Evolutionary conservation across 305 asterid species (phyloP).

Genomic region (Rubia balearica): DNA sequence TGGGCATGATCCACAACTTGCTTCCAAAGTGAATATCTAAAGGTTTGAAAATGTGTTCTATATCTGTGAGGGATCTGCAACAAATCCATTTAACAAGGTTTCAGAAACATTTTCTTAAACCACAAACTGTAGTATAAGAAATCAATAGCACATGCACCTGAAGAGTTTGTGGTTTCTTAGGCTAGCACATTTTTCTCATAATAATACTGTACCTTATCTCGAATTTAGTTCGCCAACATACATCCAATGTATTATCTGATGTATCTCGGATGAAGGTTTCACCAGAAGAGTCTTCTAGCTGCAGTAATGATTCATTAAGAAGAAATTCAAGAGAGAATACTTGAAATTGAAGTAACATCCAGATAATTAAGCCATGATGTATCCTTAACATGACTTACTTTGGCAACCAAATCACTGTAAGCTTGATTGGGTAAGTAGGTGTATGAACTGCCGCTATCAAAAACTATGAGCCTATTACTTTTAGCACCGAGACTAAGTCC

Average conservation of each 20-base stretch:
- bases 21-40: constrained; percentile 52
- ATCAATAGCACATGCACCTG: neutral
- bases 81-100: neutral
- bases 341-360: constrained; percentile 9
- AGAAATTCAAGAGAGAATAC: constrained; percentile 4
- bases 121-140: neutral
- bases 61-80: constrained; percentile 44
- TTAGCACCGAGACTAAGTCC: constrained; percentile 31
- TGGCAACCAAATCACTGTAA: constrained; percentile 40
- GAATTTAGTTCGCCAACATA: constrained; percentile 59
- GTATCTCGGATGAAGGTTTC: constrained; percentile 45
- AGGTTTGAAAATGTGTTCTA: constrained; percentile 47
- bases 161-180: too few species aligned
- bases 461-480: constrained; percentile 35
- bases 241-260: constrained; percentile 53
- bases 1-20: constrained; percentile 61
- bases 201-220: constrained; percentile 39
- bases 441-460: constrained; percentile 70
- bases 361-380: constrained; percentile 4
- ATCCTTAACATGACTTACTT: constrained; percentile 33
- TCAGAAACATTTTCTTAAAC: neutral
- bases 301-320: constrained; percentile 13
- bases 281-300: constrained; percentile 43
- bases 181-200: neutral
- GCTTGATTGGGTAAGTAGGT: constrained; percentile 58